Conservation (phyloP, 495 filamentous ascomycete species). For the Daldinia bambusicola region DNA sequence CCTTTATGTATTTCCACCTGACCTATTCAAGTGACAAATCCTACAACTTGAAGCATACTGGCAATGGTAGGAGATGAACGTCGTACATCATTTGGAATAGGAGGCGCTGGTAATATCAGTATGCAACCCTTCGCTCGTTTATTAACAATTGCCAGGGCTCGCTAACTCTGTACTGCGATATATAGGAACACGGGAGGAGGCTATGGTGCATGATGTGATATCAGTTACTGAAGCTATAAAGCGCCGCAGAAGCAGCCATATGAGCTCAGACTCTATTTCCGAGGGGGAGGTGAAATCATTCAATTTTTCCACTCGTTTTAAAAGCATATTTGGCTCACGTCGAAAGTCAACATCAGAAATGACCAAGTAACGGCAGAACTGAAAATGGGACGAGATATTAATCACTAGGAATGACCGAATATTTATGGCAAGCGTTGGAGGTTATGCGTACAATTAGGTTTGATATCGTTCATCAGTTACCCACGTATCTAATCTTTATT, state of each 20-base stretch:
- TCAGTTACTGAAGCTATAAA: conserved; percentile 19
- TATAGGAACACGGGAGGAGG: conserved; percentile 37
- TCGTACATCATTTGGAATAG: conserved; percentile 48
- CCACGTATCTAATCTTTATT: not conserved
- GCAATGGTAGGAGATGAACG: conserved; percentile 27
- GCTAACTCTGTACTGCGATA: not conserved
- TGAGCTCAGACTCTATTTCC: conserved; percentile 23
- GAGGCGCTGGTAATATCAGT: conserved; percentile 50
- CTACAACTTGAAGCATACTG: not conserved
- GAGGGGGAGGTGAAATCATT: conserved; percentile 25
- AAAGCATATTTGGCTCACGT: conserved; percentile 24
- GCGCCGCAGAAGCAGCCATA: conserved; percentile 34
- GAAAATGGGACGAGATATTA: not conserved
- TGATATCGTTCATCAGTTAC: no score
- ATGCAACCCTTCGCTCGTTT: conserved; percentile 5
- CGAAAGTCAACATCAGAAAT: conserved; percentile 20
- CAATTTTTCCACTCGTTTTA: conserved; percentile 26
- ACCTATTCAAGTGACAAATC: not conserved
- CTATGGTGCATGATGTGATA: conserved; percentile 18
- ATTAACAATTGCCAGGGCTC: not conserved
- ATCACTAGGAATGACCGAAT: not conserved
- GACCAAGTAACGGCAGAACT: conserved; percentile 6
- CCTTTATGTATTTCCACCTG: not conserved
- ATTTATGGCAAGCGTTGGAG: not conserved
- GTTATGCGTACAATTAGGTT: not conserved